These are phyloP conservation scores for Aschersonia sp. DNA, from an alignment of 2,329 filamentous ascomycete genomes.

Conservation along the genomic window DNA sequence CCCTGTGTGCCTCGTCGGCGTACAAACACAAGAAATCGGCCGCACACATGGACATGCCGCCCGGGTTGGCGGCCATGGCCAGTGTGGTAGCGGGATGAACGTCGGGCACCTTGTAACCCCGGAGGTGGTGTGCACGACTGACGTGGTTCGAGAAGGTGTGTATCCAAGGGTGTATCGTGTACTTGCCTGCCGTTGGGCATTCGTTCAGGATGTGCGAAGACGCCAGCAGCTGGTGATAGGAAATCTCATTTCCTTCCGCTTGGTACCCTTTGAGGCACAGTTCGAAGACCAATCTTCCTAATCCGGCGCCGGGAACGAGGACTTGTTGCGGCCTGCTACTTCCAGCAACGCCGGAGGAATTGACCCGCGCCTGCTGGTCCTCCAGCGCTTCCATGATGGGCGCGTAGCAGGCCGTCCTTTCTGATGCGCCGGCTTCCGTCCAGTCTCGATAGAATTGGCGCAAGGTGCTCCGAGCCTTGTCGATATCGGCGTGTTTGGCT, in stretches of 20 bases:
- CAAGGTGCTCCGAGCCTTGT: slow-evolving; percentile 85
- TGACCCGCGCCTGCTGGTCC: slow-evolving; percentile 21
- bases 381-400: slow-evolving; percentile 57
- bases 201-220: slow-evolving; percentile 64
- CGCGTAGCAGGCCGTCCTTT: slow-evolving; percentile 64
- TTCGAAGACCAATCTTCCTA: slow-evolving; percentile 83
- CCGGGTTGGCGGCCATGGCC: slow-evolving; percentile 20
- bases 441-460: slow-evolving; percentile 94
- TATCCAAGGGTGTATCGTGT: slow-evolving; percentile 73
- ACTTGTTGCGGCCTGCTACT: slow-evolving; percentile 39
- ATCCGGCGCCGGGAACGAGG: slow-evolving; percentile 77
- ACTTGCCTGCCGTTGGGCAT: slow-evolving; percentile 43
- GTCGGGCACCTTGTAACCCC: slow-evolving; percentile 63
- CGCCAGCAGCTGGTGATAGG: slow-evolving; percentile 88
- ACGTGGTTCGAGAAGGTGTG: slow-evolving; percentile 79
- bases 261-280: slow-evolving; percentile 59
- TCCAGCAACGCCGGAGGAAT: slow-evolving; percentile 6
- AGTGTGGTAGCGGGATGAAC: slow-evolving; percentile 53
- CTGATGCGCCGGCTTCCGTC: slow-evolving; percentile 61
- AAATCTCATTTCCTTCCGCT: slow-evolving; percentile 87
- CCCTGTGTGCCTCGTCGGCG: slow-evolving; percentile 42
- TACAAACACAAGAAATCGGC: slow-evolving; percentile 91
- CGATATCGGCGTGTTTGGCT: slow-evolving; percentile 61
- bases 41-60: slow-evolving; percentile 81
- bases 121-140: slow-evolving; percentile 60